Evolutionary conservation across 73 alveolate genomes (phyloP).

Genomic region (Halteria grandinella): DNA sequence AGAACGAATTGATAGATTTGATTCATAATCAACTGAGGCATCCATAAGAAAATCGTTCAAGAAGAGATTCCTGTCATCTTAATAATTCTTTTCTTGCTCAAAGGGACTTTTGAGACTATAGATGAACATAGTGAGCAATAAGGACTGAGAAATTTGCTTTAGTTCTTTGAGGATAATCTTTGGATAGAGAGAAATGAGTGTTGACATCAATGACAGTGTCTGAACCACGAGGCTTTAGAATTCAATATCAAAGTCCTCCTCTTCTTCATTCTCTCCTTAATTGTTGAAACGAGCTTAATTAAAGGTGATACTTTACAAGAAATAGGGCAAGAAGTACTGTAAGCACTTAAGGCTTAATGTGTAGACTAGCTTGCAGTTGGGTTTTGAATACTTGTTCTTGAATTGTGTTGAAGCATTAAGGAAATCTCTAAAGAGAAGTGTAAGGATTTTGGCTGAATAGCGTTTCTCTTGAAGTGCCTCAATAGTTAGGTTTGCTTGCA

Average conservation of each 20-base stretch:
- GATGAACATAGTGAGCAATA: neutral
- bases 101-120: conserved; percentile 8
- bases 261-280: neutral
- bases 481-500: neutral
- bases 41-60: conserved; percentile 14
- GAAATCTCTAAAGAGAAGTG: conserved; percentile 33
- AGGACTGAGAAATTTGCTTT: neutral
- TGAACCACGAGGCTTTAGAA: conserved; percentile 14
- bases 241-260: conserved; percentile 16
- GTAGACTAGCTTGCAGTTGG: neutral
- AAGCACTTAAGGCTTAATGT: conserved; percentile 2
- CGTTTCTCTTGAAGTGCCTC: conserved; percentile 2
- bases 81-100: neutral
- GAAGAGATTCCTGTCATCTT: conserved; percentile 9
- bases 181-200: neutral
- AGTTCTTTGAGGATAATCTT: neutral
- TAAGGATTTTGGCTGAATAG: conserved; percentile 12
- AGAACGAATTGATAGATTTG: conserved; percentile 3
- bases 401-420: neutral
- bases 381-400: conserved; percentile 1
- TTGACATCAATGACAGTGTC: conserved; percentile 13
- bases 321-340: conserved; percentile 26
- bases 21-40: neutral
- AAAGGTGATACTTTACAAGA: conserved; percentile 3
- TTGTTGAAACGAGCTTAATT: no score